Conservation (phyloP, 192 early-diverging fungal species). For the Backusella tuberculispora region DNA sequence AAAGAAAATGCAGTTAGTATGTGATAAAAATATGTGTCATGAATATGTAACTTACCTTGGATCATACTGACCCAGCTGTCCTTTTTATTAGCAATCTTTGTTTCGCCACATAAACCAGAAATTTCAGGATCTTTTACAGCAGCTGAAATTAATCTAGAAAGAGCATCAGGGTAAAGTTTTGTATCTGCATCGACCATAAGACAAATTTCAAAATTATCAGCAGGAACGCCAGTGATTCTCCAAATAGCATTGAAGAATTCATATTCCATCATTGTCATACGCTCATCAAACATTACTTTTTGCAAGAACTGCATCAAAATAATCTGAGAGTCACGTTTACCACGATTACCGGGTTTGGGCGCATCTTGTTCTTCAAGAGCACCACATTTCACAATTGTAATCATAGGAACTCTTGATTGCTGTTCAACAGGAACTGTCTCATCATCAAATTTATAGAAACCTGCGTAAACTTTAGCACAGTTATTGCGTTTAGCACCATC, state of each 20-base stretch:
- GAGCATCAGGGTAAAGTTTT: conserved; percentile 76
- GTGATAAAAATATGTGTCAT: conserved; percentile 7
- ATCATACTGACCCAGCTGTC: conserved; percentile 89
- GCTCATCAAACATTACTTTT: conserved; percentile 77
- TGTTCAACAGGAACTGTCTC: conserved; percentile 55
- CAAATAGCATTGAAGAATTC: conserved; percentile 75
- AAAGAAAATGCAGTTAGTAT: conserved; percentile 1
- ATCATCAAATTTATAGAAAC: conserved; percentile 63
- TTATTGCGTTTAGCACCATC: conserved; percentile 79
- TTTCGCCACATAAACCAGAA: conserved; percentile 96
- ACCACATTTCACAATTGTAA: conserved; percentile 74
- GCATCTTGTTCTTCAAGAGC: conserved; percentile 49
- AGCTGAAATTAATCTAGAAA: conserved; percentile 75
- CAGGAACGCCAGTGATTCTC: conserved; percentile 71
- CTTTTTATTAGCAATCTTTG: conserved; percentile 91
- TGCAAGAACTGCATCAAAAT: conserved; percentile 87
- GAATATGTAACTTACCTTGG: conserved; percentile 51
- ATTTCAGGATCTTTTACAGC: conserved; percentile 86
- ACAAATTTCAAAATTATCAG: conserved; percentile 79
- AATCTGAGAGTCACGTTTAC: conserved; percentile 90
- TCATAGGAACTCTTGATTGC: conserved; percentile 65
- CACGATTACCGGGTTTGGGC: conserved; percentile 72
- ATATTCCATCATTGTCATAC: conserved; percentile 72
- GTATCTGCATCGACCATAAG: conserved; percentile 86
- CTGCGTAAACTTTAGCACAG: conserved; percentile 78